These are phyloP conservation scores for Artemisia tridentata DNA, from an alignment of 129 eudicot genomes.

Conservation along the genomic window DNA sequence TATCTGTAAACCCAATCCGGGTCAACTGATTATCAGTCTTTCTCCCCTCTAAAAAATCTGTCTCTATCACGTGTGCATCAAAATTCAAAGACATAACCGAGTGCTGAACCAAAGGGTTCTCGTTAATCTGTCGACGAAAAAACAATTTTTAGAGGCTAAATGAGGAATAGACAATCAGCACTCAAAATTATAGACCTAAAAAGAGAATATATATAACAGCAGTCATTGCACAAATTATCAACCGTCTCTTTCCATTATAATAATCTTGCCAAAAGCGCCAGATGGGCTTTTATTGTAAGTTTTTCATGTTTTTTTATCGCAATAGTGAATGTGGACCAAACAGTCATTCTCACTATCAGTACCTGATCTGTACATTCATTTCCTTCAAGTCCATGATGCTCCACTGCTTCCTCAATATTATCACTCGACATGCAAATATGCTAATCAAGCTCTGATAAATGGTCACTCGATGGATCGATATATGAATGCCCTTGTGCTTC, in stretches of 20 bases:
- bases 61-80: conserved; percentile 23
- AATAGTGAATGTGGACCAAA: conserved; percentile 7
- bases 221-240: no score
- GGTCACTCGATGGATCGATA: conserved; percentile 27
- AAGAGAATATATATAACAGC: no score
- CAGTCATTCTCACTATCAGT: conserved; percentile 5
- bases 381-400: conserved; percentile 19
- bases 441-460: conserved; percentile 32
- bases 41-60: conserved; percentile 18
- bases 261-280: no score
- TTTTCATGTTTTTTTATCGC: conserved; percentile 18
- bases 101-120: conserved; percentile 14
- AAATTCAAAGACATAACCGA: conserved; percentile 7
- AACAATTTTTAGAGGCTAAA: neutral
- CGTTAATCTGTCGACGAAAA: conserved; percentile 28
- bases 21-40: conserved; percentile 14
- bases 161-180: no score
- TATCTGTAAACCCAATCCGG: conserved; percentile 22
- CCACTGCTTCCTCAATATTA: conserved; percentile 27
- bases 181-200: no score
- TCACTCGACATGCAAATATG: conserved; percentile 20
- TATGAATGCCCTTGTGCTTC: conserved; percentile 25
- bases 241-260: no score
- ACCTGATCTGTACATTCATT: conserved; percentile 37
- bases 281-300: conserved; percentile 3